These are phyloP conservation scores for Psilocybe sp. DNA, from an alignment of 768 basidiomycete genomes.

Conservation along the genomic window DNA sequence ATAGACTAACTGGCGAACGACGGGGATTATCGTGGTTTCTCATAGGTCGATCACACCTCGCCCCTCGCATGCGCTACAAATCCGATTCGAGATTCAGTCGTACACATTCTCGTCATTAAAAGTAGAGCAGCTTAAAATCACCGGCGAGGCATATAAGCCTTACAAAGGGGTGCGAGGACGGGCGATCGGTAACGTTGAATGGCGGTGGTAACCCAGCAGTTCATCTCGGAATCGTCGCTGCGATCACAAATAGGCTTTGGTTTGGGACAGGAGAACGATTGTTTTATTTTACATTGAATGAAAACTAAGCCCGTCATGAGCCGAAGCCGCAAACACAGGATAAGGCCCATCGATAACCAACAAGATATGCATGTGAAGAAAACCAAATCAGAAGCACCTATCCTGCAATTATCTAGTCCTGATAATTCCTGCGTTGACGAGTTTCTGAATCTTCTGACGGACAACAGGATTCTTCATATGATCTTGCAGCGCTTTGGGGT, in stretches of 20 bases:
- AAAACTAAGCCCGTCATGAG: conserved; percentile 11
- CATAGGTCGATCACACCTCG: conserved; percentile 41
- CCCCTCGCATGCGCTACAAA: conserved; percentile 72
- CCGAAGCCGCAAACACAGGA: conserved; percentile 7
- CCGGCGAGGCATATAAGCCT: conserved; percentile 80
- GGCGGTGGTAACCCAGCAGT: conserved; percentile 41
- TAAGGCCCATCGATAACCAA: neutral
- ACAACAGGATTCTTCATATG: conserved; percentile 94
- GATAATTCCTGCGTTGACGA: conserved; percentile 92
- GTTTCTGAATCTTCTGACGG: conserved; percentile 79
- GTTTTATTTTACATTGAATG: conserved; percentile 21
- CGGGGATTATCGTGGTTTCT: no score
- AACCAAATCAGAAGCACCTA: no score
- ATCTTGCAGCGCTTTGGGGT: conserved; percentile 87
- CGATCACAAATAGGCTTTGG: neutral
- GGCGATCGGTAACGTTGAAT: conserved; percentile 69
- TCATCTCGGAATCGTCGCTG: neutral
- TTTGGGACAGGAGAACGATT: neutral
- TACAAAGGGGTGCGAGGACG: conserved; percentile 86
- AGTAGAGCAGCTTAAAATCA: conserved; percentile 81
- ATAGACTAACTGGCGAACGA: conserved; percentile 2
- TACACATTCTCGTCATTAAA: conserved; percentile 78
- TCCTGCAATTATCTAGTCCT: conserved; percentile 59
- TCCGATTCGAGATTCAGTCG: conserved; percentile 68
- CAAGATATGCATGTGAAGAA: neutral